phyloP scores from a whole-genome alignment of 2,329 filamentous ascomycete genomes.

The Beauveria medogensis region DNA sequence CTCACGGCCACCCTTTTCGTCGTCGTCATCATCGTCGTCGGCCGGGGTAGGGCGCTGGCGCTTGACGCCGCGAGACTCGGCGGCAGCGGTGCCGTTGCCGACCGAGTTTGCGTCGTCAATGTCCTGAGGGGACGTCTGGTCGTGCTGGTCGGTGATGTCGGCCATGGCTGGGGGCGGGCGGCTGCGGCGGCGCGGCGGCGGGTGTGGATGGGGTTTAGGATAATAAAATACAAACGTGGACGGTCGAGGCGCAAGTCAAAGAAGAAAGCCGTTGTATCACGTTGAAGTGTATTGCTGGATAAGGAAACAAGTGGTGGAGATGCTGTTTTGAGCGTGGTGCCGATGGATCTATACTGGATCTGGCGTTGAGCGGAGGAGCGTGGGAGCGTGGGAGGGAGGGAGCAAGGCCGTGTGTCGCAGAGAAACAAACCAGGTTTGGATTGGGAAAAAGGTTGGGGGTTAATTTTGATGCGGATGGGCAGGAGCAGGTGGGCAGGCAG shows the following conservation, averaged over 20 bases:
- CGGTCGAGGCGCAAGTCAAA: background rate
- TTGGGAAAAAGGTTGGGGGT: conserved; percentile 25
- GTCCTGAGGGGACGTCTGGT: conserved; percentile 65
- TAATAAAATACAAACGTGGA: background rate
- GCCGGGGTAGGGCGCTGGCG: conserved; percentile 72
- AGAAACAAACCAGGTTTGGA: conserved; percentile 42
- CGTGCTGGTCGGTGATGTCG: conserved; percentile 72
- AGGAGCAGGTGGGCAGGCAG: conserved; percentile 3
- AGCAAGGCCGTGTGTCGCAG: conserved; percentile 41
- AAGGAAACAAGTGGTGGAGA: conserved; percentile 52
- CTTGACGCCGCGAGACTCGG: conserved; percentile 78
- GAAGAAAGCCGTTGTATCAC: conserved; percentile 27
- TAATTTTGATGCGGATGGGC: conserved; percentile 13
- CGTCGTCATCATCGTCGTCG: conserved; percentile 95
- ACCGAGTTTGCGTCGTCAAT: conserved; percentile 64
- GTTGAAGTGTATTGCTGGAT: conserved; percentile 33
- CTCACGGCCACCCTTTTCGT: conserved; percentile 96
- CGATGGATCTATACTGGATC: conserved; percentile 59
- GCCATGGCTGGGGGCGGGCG: conserved; percentile 46
- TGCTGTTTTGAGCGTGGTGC: conserved; percentile 58
- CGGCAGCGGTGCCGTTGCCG: conserved; percentile 62
- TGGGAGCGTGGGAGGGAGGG: conserved; percentile 19
- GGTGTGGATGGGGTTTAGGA: conserved; percentile 11
- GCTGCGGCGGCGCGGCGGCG: background rate
- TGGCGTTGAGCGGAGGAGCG: conserved; percentile 41